Conservation (phyloP, 2,329 filamentous ascomycete species). For the Bipolaris bicolor region DNA sequence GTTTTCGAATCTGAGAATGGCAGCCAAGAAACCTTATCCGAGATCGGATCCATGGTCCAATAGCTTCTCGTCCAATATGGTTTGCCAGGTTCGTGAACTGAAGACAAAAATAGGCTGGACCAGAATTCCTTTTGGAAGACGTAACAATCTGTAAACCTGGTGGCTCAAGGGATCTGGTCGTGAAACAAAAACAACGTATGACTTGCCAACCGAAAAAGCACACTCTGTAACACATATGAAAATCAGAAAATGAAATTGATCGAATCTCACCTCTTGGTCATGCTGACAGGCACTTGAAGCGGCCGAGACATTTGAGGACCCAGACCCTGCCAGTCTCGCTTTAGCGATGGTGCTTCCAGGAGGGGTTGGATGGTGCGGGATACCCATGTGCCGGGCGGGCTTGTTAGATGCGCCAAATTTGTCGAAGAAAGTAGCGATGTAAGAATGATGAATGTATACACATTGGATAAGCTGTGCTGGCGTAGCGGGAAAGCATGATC, state of each 20-base stretch:
- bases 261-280: constrained; percentile 19
- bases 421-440: not conserved
- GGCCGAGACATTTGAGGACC: constrained; percentile 12
- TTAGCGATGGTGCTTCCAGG: not conserved
- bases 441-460: not conserved
- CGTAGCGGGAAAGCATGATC: not conserved
- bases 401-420: not conserved
- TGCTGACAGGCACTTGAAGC: not conserved
- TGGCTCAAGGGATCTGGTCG: not conserved
- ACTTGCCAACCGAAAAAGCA: not conserved
- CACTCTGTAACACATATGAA: not conserved
- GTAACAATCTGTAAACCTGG: not conserved
- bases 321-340: constrained; percentile 6
- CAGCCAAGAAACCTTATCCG: too few species aligned
- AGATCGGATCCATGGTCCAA: not conserved
- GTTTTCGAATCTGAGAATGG: too few species aligned
- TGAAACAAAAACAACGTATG: not conserved
- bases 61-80: too few species aligned
- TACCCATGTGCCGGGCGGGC: not conserved
- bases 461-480: not conserved
- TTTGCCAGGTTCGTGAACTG: too few species aligned
- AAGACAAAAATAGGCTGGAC: too few species aligned
- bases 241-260: not conserved
- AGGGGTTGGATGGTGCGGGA: not conserved
- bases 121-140: not conserved